Evolutionary conservation across 1,284 basidiomycete species (phyloP).

Genomic region (Ceratobasidium sp.): DNA sequence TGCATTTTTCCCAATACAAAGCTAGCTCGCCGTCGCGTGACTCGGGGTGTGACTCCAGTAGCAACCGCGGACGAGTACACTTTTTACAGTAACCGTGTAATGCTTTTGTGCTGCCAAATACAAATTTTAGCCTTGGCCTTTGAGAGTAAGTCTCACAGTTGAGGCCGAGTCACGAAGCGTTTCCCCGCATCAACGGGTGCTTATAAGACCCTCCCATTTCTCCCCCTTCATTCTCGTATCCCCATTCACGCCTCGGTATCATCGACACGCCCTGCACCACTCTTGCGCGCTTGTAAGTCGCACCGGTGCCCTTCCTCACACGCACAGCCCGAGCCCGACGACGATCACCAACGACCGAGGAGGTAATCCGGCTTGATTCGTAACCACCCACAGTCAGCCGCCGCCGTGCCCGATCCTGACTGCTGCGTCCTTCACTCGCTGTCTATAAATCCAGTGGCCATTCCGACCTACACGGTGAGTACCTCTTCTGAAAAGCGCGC

Average conservation of each 20-base stretch:
- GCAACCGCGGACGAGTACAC: slow-evolving; percentile 1
- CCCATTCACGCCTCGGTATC: slow-evolving; percentile 11
- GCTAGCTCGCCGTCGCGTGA: neutral
- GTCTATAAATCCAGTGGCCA: neutral
- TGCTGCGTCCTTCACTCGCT: slow-evolving; percentile 6
- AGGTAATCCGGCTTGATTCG: slow-evolving; percentile 5
- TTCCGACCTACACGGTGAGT: slow-evolving; percentile 11
- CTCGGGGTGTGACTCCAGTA: slow-evolving; percentile 22
- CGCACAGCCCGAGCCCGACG: slow-evolving; percentile 4
- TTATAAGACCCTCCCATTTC: slow-evolving; percentile 41
- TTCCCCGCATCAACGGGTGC: slow-evolving; percentile 34
- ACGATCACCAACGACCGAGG: slow-evolving; percentile 19
- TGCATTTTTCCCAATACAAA: slow-evolving; percentile 22
- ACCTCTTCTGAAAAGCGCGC: slow-evolving; percentile 7
- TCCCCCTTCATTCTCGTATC: slow-evolving; percentile 30
- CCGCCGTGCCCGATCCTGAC: slow-evolving; percentile 11
- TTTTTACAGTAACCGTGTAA: neutral
- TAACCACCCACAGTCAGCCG: neutral
- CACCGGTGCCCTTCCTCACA: neutral
- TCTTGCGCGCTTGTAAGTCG: slow-evolving; percentile 24
- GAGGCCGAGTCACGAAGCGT: slow-evolving; percentile 42
- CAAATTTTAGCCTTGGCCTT: slow-evolving; percentile 35
- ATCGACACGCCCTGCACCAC: slow-evolving; percentile 15
- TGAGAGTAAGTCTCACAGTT: slow-evolving; percentile 13
- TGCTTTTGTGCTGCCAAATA: slow-evolving; percentile 6